Evolutionary conservation across 208 protist species (phyloP).

Genomic region (Paratrypanosoma confusum): DNA sequence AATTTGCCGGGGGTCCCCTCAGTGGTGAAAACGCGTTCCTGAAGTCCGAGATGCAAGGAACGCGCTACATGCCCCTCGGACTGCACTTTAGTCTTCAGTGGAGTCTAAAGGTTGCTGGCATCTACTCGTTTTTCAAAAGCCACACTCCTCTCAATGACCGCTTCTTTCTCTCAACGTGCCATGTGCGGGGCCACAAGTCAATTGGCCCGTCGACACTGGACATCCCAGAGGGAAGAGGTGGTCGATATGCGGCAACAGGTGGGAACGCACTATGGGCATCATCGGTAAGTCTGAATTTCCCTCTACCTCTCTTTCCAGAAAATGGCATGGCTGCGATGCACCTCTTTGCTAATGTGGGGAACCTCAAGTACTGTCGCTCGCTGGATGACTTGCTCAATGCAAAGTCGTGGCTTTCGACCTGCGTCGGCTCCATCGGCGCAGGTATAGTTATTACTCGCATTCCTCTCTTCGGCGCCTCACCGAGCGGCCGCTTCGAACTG

Average conservation of each 20-base stretch:
- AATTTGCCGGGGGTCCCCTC: constrained; percentile 49
- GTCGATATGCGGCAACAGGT: constrained; percentile 59
- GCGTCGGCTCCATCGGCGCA: constrained; percentile 58
- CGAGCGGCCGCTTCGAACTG: constrained; percentile 72
- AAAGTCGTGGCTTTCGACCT: constrained; percentile 39
- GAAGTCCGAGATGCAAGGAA: constrained; percentile 55
- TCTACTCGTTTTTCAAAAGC: constrained; percentile 45
- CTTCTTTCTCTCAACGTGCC: constrained; percentile 68
- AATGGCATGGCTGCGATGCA: constrained; percentile 79
- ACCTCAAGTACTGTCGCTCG: constrained; percentile 48
- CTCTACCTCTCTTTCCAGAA: constrained; percentile 62
- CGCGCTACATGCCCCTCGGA: constrained; percentile 57
- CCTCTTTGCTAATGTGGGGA: constrained; percentile 71
- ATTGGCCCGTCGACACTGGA: constrained; percentile 72
- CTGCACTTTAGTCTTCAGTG: constrained; percentile 66
- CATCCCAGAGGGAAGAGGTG: constrained; percentile 1
- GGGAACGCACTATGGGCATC: constrained; percentile 79
- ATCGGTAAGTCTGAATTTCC: constrained; percentile 72
- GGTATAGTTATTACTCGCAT: constrained; percentile 74
- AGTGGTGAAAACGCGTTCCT: constrained; percentile 55
- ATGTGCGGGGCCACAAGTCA: constrained; percentile 70
- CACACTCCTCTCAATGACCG: constrained; percentile 71
- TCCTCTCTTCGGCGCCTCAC: constrained; percentile 60
- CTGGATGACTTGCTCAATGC: constrained; percentile 28
- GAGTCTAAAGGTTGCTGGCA: constrained; percentile 46